Evolutionary conservation across 2,329 filamentous ascomycete genomes (phyloP), one percentile per base, ranked within the genome.

Genomic region (Metarhizium guizhouense): DNA sequence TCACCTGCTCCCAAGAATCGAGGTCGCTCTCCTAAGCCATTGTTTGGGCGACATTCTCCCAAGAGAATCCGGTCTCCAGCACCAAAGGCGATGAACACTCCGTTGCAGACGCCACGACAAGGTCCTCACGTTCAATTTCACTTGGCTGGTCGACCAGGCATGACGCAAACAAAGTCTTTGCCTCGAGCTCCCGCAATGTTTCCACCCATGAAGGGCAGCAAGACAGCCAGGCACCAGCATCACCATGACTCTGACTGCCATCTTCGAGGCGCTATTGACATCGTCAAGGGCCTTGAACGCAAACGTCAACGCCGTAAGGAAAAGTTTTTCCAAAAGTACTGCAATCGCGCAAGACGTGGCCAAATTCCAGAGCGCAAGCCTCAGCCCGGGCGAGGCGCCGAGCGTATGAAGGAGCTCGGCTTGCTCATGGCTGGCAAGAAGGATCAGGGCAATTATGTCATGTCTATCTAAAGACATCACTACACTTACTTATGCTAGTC

Each of bases 281-380:
- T 96, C 59, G 89, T 96, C 72, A 95, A 96, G 70, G 94, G 94
- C 8, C 81, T 99, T 1, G 94, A 99, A 75, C 87, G 89, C 72
- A 97, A 96, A 76, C 87, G 92, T 30, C 89, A 94, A 74, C 86
- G 94, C 61, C 88, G 94, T 63, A 91, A 88, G 74, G 92, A 97
- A 72, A 96, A 96, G 72, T 88, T 91, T 65, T 87, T 89, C 68
- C 87, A 92, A 65, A 94, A 95, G 70, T 87, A 93, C 67, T 95
- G 89, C 74, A 86, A 90, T 68, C 89, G 90, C 64, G 86, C 86
- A 56, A 84, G 85, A 60, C 91, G 90, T 66, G 81, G 81, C 13
- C 79, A 82, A 62, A 76, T 81, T 25, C 73, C 75, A 3, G 79
- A 81, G 63, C 83, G 86, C 63, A 85, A 83, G 63, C 84, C 88